phyloP scores from a whole-genome alignment of 2,329 filamentous ascomycete species.

The Fusarium haematococcum region DNA sequence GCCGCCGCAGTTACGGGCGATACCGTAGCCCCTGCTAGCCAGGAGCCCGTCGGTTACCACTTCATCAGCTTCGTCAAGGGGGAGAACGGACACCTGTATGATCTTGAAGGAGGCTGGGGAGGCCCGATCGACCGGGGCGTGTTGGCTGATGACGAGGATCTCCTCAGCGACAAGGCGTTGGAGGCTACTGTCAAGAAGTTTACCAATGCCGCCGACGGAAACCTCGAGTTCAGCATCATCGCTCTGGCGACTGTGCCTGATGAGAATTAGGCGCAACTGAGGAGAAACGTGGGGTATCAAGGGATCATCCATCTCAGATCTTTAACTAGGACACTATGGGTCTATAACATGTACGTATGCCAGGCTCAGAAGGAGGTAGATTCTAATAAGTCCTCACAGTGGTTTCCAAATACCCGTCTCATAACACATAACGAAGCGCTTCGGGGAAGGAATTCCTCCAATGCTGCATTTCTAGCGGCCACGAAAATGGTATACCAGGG shows the following conservation, averaged over 20 bases:
- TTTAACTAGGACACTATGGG: not conserved
- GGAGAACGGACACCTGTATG: slow-evolving; percentile 75
- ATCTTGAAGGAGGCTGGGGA: slow-evolving; percentile 80
- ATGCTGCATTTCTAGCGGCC: not conserved
- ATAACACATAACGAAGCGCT: not conserved
- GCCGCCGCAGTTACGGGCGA: slow-evolving; percentile 76
- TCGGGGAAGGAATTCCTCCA: not conserved
- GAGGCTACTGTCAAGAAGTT: slow-evolving; percentile 65
- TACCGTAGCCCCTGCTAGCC: slow-evolving; percentile 70
- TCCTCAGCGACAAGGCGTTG: slow-evolving; percentile 75
- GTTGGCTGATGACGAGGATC: slow-evolving; percentile 68
- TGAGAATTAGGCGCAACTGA: slow-evolving; percentile 18
- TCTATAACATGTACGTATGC: not conserved
- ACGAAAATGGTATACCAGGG: not conserved
- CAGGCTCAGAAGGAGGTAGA: not conserved
- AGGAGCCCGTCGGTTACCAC: slow-evolving; percentile 75
- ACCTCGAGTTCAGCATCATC: slow-evolving; percentile 55
- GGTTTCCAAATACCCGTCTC: not conserved
- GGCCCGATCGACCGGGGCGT: slow-evolving; percentile 77
- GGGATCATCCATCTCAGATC: not conserved
- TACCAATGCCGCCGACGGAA: slow-evolving; percentile 52
- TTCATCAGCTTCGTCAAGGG: slow-evolving; percentile 85
- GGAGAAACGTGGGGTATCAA: not conserved
- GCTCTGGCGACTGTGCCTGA: slow-evolving; percentile 46
- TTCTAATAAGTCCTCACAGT: not conserved